These are phyloP conservation scores for Trypanosoma boissoni DNA, from an alignment of 208 protist genomes.

Conservation along the genomic window DNA sequence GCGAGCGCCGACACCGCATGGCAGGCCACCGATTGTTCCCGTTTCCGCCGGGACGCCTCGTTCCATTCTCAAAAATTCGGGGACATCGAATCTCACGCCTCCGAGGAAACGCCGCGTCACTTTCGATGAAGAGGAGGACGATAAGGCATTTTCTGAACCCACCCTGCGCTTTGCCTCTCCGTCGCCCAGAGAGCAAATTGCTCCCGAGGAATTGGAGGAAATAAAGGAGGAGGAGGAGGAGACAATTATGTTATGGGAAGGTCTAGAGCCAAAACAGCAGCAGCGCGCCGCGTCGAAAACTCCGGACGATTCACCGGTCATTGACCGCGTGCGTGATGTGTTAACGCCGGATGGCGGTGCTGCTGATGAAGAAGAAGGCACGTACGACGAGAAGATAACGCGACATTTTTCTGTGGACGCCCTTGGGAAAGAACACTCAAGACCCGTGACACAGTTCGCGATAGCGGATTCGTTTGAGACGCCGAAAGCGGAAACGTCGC, in stretches of 20 bases:
- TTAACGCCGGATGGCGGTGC: neutral
- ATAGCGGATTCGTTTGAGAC: too few relatives aligned
- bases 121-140: conserved; percentile 14
- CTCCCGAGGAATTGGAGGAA: too few relatives aligned
- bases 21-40: conserved; percentile 13
- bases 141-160: conserved; percentile 10
- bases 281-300: neutral
- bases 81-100: neutral
- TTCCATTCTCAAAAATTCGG: conserved; percentile 17
- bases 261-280: too few relatives aligned
- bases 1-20: neutral
- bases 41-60: conserved; percentile 2
- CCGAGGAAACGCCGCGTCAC: conserved; percentile 10
- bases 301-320: neutral
- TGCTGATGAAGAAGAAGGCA: neutral
- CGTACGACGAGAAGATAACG: too few relatives aligned
- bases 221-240: neutral
- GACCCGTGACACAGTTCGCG: too few relatives aligned
- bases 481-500: too few relatives aligned
- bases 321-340: neutral
- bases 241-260: too few relatives aligned
- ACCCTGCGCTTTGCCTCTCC: conserved; percentile 2
- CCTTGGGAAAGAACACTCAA: too few relatives aligned
- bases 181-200: too few relatives aligned
- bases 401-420: too few relatives aligned